phyloP scores from a whole-genome alignment of 129 eudicot genomes.

The Daucus carota region DNA sequence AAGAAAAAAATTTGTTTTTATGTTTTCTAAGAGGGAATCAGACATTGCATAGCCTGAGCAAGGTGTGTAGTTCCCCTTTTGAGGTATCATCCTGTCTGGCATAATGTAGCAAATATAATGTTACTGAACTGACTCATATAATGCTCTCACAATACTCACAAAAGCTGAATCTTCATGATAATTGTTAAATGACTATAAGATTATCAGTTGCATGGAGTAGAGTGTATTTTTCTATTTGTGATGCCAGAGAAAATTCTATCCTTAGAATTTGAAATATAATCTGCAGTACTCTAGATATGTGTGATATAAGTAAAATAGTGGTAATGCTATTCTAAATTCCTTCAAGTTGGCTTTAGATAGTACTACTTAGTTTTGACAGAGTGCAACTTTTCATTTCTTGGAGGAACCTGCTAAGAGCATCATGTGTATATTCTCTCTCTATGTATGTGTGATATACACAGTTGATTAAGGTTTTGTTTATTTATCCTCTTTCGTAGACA shows the following conservation, averaged over 20 bases:
- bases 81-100: not conserved
- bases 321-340: not conserved
- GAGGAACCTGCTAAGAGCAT: not conserved
- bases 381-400: not conserved
- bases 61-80: not conserved
- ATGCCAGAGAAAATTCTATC: not conserved
- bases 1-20: not conserved
- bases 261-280: not conserved
- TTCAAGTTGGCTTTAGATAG: not conserved
- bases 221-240: not conserved
- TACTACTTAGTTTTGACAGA: not conserved
- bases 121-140: not conserved
- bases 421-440: not conserved
- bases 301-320: not conserved
- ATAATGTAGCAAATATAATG: not conserved
- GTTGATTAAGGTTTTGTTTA: not conserved
- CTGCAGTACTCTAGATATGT: not conserved
- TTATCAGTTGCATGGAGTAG: not conserved
- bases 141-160: not conserved
- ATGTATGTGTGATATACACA: not conserved
- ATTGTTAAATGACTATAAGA: not conserved
- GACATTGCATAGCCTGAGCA: not conserved
- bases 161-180: not conserved
- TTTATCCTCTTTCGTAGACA: conserved; percentile 23
- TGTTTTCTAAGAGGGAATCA: not conserved